These are phyloP conservation scores for Mycogone perniciosa DNA, from an alignment of 2,329 filamentous ascomycete species.

Conservation along the genomic window DNA sequence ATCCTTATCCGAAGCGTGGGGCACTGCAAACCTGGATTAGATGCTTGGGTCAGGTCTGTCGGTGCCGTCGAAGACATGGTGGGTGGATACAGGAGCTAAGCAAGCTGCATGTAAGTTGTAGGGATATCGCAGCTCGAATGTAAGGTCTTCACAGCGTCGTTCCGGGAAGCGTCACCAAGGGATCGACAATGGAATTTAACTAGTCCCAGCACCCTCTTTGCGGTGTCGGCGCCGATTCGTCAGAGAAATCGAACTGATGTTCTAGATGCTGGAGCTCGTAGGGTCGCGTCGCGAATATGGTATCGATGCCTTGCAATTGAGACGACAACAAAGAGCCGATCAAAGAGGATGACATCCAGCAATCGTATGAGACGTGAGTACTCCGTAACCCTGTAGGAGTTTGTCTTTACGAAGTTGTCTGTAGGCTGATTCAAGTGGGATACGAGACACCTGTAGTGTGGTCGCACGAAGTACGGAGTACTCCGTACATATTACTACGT, in stretches of 20 bases:
- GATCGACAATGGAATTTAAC: background rate
- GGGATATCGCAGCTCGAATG: background rate
- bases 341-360: background rate
- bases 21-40: conserved; percentile 30
- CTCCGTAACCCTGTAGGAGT: too few species aligned
- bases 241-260: background rate
- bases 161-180: background rate
- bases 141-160: background rate
- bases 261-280: conserved; percentile 5
- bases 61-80: conserved; percentile 36
- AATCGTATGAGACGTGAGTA: background rate
- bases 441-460: too few species aligned
- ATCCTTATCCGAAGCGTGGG: conserved; percentile 12
- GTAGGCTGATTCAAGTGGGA: too few species aligned
- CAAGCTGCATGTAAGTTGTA: conserved; percentile 18
- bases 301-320: conserved; percentile 5
- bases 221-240: conserved; percentile 12
- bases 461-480: too few species aligned
- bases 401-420: too few species aligned
- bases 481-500: too few species aligned
- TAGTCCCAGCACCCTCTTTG: background rate
- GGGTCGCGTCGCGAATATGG: background rate
- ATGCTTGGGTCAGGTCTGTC: conserved; percentile 29
- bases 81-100: conserved; percentile 14
- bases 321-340: conserved; percentile 1